Conservation (phyloP, 768 basidiomycete genomes). For the Xerocomellus amylosporus region DNA sequence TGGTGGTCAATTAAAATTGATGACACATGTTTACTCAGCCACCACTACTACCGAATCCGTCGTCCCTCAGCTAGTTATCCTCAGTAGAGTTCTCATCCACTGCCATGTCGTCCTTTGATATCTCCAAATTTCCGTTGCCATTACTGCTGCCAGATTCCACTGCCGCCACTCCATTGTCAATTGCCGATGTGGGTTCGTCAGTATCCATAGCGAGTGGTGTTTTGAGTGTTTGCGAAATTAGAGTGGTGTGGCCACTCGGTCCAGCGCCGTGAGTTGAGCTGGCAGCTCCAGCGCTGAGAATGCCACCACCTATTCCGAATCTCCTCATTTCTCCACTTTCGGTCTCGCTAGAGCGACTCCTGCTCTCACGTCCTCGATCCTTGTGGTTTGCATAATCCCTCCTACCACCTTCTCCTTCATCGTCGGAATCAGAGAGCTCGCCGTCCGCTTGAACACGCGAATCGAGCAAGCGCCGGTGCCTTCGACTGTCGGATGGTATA, state of each 20-base stretch:
- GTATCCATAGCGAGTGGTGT: constrained; percentile 34
- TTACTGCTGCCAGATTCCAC: constrained; percentile 16
- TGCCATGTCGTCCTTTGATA: constrained; percentile 26
- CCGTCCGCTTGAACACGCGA: constrained; percentile 78
- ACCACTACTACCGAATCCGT: not conserved
- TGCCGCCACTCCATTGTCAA: constrained; percentile 17
- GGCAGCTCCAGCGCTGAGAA: constrained; percentile 58
- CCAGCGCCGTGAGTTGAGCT: constrained; percentile 68
- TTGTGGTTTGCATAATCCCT: constrained; percentile 62
- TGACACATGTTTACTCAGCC: constrained; percentile 17
- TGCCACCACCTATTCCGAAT: constrained; percentile 68
- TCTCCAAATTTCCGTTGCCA: constrained; percentile 13
- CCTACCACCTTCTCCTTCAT: constrained; percentile 90
- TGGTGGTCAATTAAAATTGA: constrained; percentile 1
- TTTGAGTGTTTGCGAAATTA: constrained; percentile 30
- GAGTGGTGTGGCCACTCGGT: constrained; percentile 64
- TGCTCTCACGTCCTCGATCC: constrained; percentile 45
- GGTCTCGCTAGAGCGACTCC: constrained; percentile 40
- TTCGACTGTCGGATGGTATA: constrained; percentile 70
- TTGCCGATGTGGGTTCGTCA: constrained; percentile 26
- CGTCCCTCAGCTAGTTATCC: constrained; percentile 4
- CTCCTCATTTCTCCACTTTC: constrained; percentile 46
- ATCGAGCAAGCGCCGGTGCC: constrained; percentile 76
- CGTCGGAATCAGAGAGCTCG: constrained; percentile 95
- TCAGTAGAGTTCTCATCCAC: constrained; percentile 21